A percentile compares a stretch with the other conserved stretches of the same genome.
phyloP scores from a whole-genome alignment of 1,284 basidiomycete species.

The Earliella scabrosa region DNA sequence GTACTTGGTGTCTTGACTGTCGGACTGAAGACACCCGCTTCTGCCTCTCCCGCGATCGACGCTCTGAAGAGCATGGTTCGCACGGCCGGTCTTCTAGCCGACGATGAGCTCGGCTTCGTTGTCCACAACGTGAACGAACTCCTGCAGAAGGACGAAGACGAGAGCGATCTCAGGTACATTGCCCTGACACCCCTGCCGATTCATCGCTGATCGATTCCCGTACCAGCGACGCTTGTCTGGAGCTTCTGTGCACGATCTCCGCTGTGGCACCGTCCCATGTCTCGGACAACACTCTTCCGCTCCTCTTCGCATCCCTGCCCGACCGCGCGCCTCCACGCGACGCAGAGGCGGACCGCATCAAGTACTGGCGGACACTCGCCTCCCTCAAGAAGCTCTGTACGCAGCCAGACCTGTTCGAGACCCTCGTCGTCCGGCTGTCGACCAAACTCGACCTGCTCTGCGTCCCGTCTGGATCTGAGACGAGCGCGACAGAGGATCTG shows the following conservation, averaged over 20 bases:
- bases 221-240: slow-evolving; percentile 69
- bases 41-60: slow-evolving; percentile 62
- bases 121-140: slow-evolving; percentile 81
- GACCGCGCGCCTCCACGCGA: slow-evolving; percentile 63
- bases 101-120: slow-evolving; percentile 80
- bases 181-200: not conserved
- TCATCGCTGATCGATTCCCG: no score
- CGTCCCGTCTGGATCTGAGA: slow-evolving; percentile 35
- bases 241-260: slow-evolving; percentile 73
- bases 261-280: slow-evolving; percentile 68
- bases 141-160: slow-evolving; percentile 58
- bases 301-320: slow-evolving; percentile 78
- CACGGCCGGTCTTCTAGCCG: slow-evolving; percentile 63
- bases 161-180: slow-evolving; percentile 56
- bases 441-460: slow-evolving; percentile 81
- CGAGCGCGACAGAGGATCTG: slow-evolving; percentile 26
- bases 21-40: slow-evolving; percentile 59
- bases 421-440: slow-evolving; percentile 78
- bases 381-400: slow-evolving; percentile 80
- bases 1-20: slow-evolving; percentile 69
- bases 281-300: slow-evolving; percentile 78
- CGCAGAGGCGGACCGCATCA: slow-evolving; percentile 58
- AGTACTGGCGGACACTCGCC: slow-evolving; percentile 73
- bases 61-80: slow-evolving; percentile 69
- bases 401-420: slow-evolving; percentile 83